Evolutionary conservation across 352 stramenopile genomes (phyloP), one percentile per base, ranked within the genome.

Genomic region (Lagenidium sp.): DNA sequence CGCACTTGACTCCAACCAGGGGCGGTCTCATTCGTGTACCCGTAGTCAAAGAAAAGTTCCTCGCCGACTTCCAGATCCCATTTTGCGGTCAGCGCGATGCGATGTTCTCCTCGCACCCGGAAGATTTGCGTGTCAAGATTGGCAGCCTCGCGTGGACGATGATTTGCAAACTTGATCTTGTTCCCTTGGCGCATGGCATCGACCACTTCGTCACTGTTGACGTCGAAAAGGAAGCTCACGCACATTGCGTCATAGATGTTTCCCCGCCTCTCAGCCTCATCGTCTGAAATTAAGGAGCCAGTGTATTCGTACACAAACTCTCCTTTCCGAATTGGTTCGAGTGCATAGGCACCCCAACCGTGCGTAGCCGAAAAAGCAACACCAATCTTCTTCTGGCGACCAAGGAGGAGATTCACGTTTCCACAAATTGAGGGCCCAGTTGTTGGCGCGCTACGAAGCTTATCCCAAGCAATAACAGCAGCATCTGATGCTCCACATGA

Each of bases 171-270:
- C 45, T 94, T 87, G 30, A 78, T 85, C 58, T 98, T 97, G 65
- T 98, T 98, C 15, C 95, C 94, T 53, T 96, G 90, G 20, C 80
- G 73, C 24, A 81, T 81, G 2, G 92, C 90, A 56, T 98, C 94
- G 23, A 98, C 70, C 19, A 94, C 79, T 37, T 82, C 77, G 8
- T 98, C 90, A 2, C 63, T 77, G 47, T 89, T 96, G 10, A 97
- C 50, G 44, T 97, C 86, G 61, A 98, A 98, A 1, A 98, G 52
- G 48, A 94, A 98, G 26, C 72, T 87, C 21, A 85, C 48, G 4
- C 32, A 36, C 41, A 82, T 65, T 21, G 78, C 71, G 30, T 87
- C 63, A 49, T 96, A 95, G n/a, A 96, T 70, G 8, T 57, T 68
- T 4, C 87, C 88, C 40, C 78, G 76, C 8, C 78, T 70, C 45